Conservation (phyloP, 2,329 filamentous ascomycete species). For the Cercospora sojina region DNA sequence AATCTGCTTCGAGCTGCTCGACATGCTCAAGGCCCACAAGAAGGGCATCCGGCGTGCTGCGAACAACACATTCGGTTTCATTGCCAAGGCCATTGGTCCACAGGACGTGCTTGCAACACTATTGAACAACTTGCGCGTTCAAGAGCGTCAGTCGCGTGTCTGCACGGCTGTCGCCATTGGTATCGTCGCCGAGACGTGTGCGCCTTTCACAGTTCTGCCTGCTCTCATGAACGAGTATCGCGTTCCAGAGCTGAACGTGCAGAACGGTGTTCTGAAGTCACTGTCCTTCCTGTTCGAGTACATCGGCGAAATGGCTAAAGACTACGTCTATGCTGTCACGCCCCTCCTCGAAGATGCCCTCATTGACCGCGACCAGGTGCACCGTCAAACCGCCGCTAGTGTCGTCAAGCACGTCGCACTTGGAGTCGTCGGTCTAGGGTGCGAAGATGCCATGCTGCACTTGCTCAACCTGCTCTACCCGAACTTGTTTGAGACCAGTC, state of each 20-base stretch:
- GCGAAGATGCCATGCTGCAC: slow-evolving; percentile 98
- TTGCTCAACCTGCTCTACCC: slow-evolving; percentile 94
- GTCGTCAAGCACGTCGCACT: slow-evolving; percentile 98
- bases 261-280: slow-evolving; percentile 96
- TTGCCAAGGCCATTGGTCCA: slow-evolving; percentile 96
- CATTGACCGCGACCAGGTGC: slow-evolving; percentile 96
- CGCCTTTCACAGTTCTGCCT: slow-evolving; percentile 96
- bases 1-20: slow-evolving; percentile 96
- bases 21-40: slow-evolving; percentile 99
- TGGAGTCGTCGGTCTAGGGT: slow-evolving; percentile 94
- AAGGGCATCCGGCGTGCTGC: slow-evolving; percentile 97
- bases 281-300: slow-evolving; percentile 98
- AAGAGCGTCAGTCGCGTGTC: slow-evolving; percentile 96
- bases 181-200: slow-evolving; percentile 97
- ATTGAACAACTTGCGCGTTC: slow-evolving; percentile 92
- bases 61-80: slow-evolving; percentile 99
- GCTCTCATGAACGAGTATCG: slow-evolving; percentile 99
- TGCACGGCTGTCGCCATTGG: slow-evolving; percentile 98
- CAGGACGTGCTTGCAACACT: slow-evolving; percentile 95
- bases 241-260: slow-evolving; percentile 95
- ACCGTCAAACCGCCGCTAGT: slow-evolving; percentile 91
- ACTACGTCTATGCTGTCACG: slow-evolving; percentile 98
- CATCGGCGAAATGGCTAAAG: slow-evolving; percentile 98
- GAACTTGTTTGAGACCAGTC: slow-evolving; percentile 95
- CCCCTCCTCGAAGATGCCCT: slow-evolving; percentile 94